Conservation (phyloP, 2,329 filamentous ascomycete species). For the Cercospora canescens region DNA sequence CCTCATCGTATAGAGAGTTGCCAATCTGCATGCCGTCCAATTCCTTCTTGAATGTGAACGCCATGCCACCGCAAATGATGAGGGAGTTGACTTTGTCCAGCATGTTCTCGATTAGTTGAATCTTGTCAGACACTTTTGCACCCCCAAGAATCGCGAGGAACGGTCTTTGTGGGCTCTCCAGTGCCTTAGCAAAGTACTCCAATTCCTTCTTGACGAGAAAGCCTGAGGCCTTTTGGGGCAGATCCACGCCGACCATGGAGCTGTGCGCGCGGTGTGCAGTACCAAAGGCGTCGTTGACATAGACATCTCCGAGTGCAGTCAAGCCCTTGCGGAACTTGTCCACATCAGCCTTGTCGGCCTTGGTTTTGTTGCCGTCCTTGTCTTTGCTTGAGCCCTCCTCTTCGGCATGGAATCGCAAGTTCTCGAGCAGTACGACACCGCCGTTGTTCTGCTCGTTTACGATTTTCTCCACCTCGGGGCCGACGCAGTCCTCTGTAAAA, state of each 20-base stretch:
- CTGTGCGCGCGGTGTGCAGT: slow-evolving; percentile 98
- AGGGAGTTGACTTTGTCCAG: slow-evolving; percentile 97
- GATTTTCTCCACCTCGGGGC: slow-evolving; percentile 82
- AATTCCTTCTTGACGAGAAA: slow-evolving; percentile 99
- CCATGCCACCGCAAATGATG: slow-evolving; percentile 96
- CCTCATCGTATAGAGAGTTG: slow-evolving; percentile 88
- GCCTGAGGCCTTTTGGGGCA: slow-evolving; percentile 94
- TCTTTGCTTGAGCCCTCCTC: slow-evolving; percentile 97
- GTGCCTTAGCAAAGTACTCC: slow-evolving; percentile 97
- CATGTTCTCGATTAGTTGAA: slow-evolving; percentile 98
- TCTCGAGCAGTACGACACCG: slow-evolving; percentile 89
- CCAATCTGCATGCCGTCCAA: slow-evolving; percentile 88
- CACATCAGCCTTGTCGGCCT: slow-evolving; percentile 92
- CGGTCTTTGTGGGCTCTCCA: slow-evolving; percentile 88
- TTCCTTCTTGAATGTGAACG: slow-evolving; percentile 99
- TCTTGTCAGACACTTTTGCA: slow-evolving; percentile 99
- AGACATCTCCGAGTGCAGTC: slow-evolving; percentile 92
- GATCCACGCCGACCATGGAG: slow-evolving; percentile 96
- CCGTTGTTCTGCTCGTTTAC: slow-evolving; percentile 81
- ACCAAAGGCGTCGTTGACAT: slow-evolving; percentile 98
- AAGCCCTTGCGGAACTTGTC: slow-evolving; percentile 92
- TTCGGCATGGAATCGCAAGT: slow-evolving; percentile 96
- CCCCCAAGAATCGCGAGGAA: slow-evolving; percentile 99
- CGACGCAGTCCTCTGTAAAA: slow-evolving; percentile 89
- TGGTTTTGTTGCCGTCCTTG: slow-evolving; percentile 91